A percentile compares a stretch with the other conserved stretches of the same genome.
phyloP scores from a whole-genome alignment of 192 early-diverging fungal species.

The Coemansia asiatica region DNA sequence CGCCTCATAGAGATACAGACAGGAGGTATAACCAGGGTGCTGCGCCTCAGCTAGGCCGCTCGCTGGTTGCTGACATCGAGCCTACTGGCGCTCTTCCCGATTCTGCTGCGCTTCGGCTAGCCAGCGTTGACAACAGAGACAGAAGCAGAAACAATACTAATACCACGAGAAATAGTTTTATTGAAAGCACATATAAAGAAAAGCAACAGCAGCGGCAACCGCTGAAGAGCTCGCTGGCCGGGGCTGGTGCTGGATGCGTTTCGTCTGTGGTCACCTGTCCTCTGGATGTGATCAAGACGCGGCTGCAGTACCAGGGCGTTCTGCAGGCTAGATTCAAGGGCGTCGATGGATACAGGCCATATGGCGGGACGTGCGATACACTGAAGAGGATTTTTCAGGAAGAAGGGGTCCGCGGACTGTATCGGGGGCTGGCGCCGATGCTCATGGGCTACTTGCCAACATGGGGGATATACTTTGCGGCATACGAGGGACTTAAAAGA shows the following conservation, averaged over 20 bases:
- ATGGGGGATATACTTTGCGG: slow-evolving; percentile 91
- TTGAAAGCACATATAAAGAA: no score
- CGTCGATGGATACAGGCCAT: slow-evolving; percentile 31
- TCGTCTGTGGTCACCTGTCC: slow-evolving; percentile 85
- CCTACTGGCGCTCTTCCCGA: slow-evolving; percentile 25
- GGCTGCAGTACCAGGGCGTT: slow-evolving; percentile 83
- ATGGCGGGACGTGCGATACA: slow-evolving; percentile 58
- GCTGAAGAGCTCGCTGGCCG: slow-evolving; percentile 76
- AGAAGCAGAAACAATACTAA: neutral
- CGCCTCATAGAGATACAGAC: no score
- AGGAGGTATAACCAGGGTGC: slow-evolving; percentile 2
- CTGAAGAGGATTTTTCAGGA: slow-evolving; percentile 71
- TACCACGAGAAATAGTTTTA: neutral
- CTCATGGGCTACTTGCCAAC: slow-evolving; percentile 87
- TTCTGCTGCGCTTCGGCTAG: slow-evolving; percentile 14
- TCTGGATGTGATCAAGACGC: slow-evolving; percentile 91
- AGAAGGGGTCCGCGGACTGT: slow-evolving; percentile 87
- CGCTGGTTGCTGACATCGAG: slow-evolving; percentile 27
- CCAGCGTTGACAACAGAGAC: neutral
- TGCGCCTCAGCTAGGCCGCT: neutral
- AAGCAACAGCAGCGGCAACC: slow-evolving; percentile 12
- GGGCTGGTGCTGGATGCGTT: slow-evolving; percentile 79
- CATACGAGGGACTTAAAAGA: slow-evolving; percentile 79
- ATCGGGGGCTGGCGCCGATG: slow-evolving; percentile 84
- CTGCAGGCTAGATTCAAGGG: slow-evolving; percentile 25